Evolutionary conservation across 805 yeast species (phyloP).

Genomic region (Priceomyces haplophilus): DNA sequence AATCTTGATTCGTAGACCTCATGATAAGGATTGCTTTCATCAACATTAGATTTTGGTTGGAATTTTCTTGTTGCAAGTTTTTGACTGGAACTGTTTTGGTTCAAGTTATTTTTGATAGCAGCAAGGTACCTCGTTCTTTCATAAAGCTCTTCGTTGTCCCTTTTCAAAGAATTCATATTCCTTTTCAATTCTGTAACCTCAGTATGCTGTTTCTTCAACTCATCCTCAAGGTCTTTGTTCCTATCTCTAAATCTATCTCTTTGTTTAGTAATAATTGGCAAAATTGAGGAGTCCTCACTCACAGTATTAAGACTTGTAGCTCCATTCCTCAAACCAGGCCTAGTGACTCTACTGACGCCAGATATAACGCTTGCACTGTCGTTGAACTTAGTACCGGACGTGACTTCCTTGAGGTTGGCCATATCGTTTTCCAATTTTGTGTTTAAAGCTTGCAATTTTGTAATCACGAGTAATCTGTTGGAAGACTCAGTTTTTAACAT

Average conservation of each 20-base stretch:
- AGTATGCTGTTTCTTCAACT: slow-evolving; percentile 55
- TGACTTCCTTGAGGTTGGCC: slow-evolving; percentile 48
- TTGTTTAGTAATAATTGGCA: slow-evolving; percentile 90
- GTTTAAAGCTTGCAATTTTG: slow-evolving; percentile 45
- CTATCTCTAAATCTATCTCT: slow-evolving; percentile 89
- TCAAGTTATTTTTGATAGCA: slow-evolving; percentile 37
- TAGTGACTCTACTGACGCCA: slow-evolving; percentile 34
- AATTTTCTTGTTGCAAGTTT: slow-evolving; percentile 14
- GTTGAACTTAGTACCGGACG: slow-evolving; percentile 44
- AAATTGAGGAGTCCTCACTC: slow-evolving; percentile 41
- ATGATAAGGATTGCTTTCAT: slow-evolving; percentile 58
- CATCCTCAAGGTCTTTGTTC: slow-evolving; percentile 81
- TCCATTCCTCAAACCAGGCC: slow-evolving; percentile 30
- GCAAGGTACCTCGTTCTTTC: slow-evolving; percentile 72
- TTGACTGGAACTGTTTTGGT: slow-evolving; percentile 7
- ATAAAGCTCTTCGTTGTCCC: slow-evolving; percentile 74
- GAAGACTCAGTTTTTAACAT: slow-evolving; percentile 38
- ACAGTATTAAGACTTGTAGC: slow-evolving; percentile 19
- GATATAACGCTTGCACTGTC: slow-evolving; percentile 69
- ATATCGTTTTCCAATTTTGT: slow-evolving; percentile 72
- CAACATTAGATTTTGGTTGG: slow-evolving; percentile 35
- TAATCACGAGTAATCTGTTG: slow-evolving; percentile 35
- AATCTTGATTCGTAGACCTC: slow-evolving; percentile 69
- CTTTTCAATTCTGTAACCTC: slow-evolving; percentile 59
- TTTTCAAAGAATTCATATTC: slow-evolving; percentile 60